These are phyloP conservation scores for Fraxinus xanthoxyloides DNA, from an alignment of 305 asterid genomes.

Conservation along the genomic window DNA sequence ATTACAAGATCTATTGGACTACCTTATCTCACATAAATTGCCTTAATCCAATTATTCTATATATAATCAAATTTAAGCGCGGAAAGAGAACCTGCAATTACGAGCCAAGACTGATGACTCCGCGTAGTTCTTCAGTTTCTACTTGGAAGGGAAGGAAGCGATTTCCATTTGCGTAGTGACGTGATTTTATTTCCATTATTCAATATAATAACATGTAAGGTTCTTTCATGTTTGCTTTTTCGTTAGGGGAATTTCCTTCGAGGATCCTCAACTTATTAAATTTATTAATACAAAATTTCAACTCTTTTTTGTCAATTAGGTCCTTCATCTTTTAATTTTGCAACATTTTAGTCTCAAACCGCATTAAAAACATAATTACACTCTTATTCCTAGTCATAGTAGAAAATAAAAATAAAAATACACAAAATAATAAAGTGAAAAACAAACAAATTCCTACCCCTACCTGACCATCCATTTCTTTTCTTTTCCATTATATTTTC, in stretches of 20 bases:
- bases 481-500: neutral
- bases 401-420: too few species aligned
- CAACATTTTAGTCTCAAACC: neutral
- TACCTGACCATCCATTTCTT: neutral
- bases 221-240: neutral
- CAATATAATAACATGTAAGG: neutral
- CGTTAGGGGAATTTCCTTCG: neutral
- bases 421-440: neutral
- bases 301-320: neutral
- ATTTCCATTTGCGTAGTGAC: slow-evolving; percentile 33
- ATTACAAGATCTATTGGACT: slow-evolving; percentile 21
- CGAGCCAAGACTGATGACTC: neutral
- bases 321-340: neutral
- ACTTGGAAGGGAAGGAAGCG: slow-evolving; percentile 41
- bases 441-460: too few species aligned
- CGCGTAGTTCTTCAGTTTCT: neutral
- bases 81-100: neutral
- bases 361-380: neutral
- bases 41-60: neutral
- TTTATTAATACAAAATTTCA: neutral
- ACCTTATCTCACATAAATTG: slow-evolving; percentile 17
- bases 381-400: neutral
- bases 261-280: neutral
- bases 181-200: slow-evolving; percentile 1
- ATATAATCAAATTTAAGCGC: neutral